Conservation (phyloP, 768 basidiomycete genomes). For the Lactarius pseudohatsudake region DNA sequence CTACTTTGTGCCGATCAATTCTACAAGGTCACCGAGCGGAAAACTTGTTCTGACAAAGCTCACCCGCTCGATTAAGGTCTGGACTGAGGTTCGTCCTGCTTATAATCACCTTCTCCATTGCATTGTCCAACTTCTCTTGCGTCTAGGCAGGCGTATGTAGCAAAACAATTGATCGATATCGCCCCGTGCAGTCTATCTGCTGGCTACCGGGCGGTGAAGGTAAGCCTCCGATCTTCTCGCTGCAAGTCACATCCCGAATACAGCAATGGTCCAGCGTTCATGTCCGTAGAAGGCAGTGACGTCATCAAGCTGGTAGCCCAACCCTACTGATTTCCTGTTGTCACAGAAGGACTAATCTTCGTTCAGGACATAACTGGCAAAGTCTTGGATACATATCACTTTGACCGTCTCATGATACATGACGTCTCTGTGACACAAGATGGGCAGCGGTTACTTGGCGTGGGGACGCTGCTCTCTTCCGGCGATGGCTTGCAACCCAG, state of each 20-base stretch:
- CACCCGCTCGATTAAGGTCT: conserved; percentile 63
- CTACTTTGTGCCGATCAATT: background rate
- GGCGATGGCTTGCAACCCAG: conserved; percentile 63
- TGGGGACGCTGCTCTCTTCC: conserved; percentile 66
- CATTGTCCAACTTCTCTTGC: conserved; percentile 13
- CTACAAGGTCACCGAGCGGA: conserved; percentile 61
- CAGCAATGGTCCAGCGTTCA: conserved; percentile 49
- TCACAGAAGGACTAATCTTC: conserved; percentile 1
- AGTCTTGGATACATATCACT: conserved; percentile 55
- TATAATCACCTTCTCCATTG: background rate
- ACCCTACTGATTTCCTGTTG: background rate
- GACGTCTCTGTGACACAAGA: conserved; percentile 73
- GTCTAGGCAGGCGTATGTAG: conserved; percentile 65
- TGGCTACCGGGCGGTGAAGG: conserved; percentile 69
- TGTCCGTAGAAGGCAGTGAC: conserved; percentile 65
- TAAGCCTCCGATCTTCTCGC: conserved; percentile 33
- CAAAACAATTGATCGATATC: conserved; percentile 58
- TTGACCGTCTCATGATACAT: conserved; percentile 62
- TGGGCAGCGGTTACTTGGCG: conserved; percentile 59
- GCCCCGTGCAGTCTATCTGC: conserved; percentile 58
- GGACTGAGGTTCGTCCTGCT: conserved; percentile 57
- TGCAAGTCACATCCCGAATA: background rate
- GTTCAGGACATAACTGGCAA: conserved; percentile 58
- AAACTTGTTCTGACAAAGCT: conserved; percentile 63
- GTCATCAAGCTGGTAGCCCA: conserved; percentile 59